These are phyloP conservation scores for Scheffersomyces stipitis DNA, from an alignment of 805 yeast genomes.

Conservation along the genomic window DNA sequence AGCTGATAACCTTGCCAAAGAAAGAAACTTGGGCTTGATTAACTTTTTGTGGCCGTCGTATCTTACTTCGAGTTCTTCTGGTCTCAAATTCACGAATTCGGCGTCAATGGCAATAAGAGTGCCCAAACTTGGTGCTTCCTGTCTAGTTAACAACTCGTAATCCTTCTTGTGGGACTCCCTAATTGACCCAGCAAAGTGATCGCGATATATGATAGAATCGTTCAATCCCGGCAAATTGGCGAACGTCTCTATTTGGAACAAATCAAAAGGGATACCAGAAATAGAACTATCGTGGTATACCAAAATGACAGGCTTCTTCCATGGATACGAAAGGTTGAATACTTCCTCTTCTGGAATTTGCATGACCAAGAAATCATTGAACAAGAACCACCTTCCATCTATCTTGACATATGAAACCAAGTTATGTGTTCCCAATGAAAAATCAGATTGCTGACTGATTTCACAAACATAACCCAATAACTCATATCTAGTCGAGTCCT, in stretches of 20 bases:
- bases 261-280: constrained; percentile 48
- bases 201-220: constrained; percentile 66
- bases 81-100: constrained; percentile 82
- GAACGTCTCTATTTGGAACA: constrained; percentile 25
- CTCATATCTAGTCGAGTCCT: constrained; percentile 51
- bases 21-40: constrained; percentile 70
- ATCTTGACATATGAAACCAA: constrained; percentile 59
- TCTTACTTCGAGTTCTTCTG: constrained; percentile 76
- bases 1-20: constrained; percentile 88
- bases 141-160: constrained; percentile 62
- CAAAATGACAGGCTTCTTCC: constrained; percentile 82
- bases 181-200: constrained; percentile 68
- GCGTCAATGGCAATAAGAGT: constrained; percentile 92
- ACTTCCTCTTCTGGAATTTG: constrained; percentile 77
- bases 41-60: constrained; percentile 69
- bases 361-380: constrained; percentile 88
- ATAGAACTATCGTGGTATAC: constrained; percentile 55
- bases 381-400: constrained; percentile 68
- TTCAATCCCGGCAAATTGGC: constrained; percentile 38
- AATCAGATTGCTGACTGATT: constrained; percentile 47
- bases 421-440: constrained; percentile 47
- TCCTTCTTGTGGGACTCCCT: constrained; percentile 60
- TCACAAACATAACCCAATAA: constrained; percentile 71
- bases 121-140: constrained; percentile 75
- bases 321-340: constrained; percentile 63